These are phyloP conservation scores for Pleurotus citrinopileatus DNA, from an alignment of 768 basidiomycete genomes.

Conservation along the genomic window DNA sequence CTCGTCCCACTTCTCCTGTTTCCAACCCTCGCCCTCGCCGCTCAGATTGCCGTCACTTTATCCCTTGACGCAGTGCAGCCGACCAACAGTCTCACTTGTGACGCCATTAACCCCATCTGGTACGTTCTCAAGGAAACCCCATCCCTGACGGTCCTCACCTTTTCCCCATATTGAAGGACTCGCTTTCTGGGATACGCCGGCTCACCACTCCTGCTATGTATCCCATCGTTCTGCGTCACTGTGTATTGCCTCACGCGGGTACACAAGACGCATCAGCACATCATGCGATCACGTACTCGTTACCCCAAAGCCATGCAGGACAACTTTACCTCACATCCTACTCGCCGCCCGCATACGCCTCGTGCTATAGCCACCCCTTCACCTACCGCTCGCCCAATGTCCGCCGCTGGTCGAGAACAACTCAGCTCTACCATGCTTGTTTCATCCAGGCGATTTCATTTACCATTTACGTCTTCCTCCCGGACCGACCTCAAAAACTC, in stretches of 20 bases:
- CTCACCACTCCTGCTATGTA: conserved; percentile 42
- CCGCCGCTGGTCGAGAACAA: conserved; percentile 20
- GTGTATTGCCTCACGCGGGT: conserved; percentile 36
- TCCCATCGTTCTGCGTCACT: conserved; percentile 54
- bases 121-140: conserved; percentile 26
- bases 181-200: conserved; percentile 66
- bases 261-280: conserved; percentile 31
- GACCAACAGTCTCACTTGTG: conserved; percentile 54
- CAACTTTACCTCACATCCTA: conserved; percentile 15
- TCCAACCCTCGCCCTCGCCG: conserved; percentile 41
- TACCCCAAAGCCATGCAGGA: conserved; percentile 15
- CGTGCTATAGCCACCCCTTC: conserved; percentile 14
- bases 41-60: conserved; percentile 42
- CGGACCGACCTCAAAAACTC: not conserved
- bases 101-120: conserved; percentile 58
- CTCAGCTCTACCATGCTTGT: conserved; percentile 18
- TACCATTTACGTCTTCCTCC: conserved; percentile 12
- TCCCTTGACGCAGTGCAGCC: conserved; percentile 43
- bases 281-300: conserved; percentile 32
- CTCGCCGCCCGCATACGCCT: conserved; percentile 13
- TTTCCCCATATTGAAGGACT: conserved; percentile 37
- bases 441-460: conserved; percentile 18
- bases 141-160: not conserved
- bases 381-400: conserved; percentile 11
- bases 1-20: conserved; percentile 42